Conservation (phyloP, 768 basidiomycete species). For the Galerina sulciceps region DNA sequence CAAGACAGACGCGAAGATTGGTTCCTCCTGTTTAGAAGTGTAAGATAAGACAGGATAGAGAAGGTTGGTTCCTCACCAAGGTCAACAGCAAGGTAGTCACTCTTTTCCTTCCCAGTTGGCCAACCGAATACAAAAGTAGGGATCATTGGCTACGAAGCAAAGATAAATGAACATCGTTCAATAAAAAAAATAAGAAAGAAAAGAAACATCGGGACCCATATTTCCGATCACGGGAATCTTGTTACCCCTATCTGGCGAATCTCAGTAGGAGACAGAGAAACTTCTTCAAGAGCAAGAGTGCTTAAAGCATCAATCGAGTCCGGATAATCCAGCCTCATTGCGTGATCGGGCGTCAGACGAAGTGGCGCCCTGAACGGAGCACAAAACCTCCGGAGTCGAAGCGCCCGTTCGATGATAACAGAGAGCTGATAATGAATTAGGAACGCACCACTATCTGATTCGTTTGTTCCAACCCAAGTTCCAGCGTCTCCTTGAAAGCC, state of each 20-base stretch:
- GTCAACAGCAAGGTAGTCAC: conserved; percentile 90
- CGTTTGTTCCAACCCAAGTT: conserved; percentile 80
- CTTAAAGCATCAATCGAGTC: background rate
- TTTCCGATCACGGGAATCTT: too few species aligned
- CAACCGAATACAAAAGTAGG: conserved; percentile 97
- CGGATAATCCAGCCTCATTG: too few species aligned
- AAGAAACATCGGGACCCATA: too few species aligned
- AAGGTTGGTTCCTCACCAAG: conserved; percentile 57
- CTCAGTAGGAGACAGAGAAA: too few species aligned
- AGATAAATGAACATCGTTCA: background rate
- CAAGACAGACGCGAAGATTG: conserved; percentile 97
- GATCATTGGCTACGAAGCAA: conserved; percentile 77
- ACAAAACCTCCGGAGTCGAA: background rate
- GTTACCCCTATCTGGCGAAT: too few species aligned
- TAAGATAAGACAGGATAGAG: background rate
- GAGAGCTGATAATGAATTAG: background rate
- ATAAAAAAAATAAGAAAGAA: background rate
- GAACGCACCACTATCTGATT: conserved; percentile 85
- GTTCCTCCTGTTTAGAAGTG: conserved; percentile 69
- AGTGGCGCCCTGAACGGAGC: background rate
- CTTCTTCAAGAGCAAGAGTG: too few species aligned
- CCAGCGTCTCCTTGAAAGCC: conserved; percentile 91
- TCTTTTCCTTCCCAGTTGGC: conserved; percentile 88
- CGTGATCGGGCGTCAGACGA: background rate
- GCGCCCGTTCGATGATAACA: background rate